Evolutionary conservation across 306 rosid genomes (phyloP).

Genomic region (Pachyrhizus erosus): DNA sequence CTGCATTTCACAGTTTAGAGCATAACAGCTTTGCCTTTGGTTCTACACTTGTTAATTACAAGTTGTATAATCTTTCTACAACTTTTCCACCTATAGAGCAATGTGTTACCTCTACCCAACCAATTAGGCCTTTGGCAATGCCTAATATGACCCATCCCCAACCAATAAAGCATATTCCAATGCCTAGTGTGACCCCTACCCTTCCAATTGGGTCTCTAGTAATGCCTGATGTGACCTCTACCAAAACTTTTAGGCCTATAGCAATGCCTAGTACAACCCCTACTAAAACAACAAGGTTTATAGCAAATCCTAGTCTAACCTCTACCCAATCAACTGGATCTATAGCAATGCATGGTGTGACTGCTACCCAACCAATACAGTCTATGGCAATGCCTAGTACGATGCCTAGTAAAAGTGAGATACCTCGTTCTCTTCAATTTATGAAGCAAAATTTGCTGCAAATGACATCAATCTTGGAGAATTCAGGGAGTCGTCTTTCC

Average conservation of each 20-base stretch:
- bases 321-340: slow-evolving; percentile 31
- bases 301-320: slow-evolving; percentile 44
- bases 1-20: slow-evolving; percentile 63
- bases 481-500: slow-evolving; percentile 10
- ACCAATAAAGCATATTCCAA: too few species aligned
- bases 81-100: neutral
- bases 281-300: slow-evolving; percentile 4
- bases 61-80: slow-evolving; percentile 55
- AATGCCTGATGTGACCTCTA: slow-evolving; percentile 24
- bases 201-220: neutral
- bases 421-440: too few species aligned
- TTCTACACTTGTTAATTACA: slow-evolving; percentile 53
- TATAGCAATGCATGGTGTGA: neutral
- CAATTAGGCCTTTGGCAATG: neutral
- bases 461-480: too few species aligned
- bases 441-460: too few species aligned
- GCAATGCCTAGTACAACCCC: slow-evolving; percentile 24
- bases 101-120: slow-evolving; percentile 34
- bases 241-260: slow-evolving; percentile 15
- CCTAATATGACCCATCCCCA: too few species aligned
- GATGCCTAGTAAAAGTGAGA: too few species aligned
- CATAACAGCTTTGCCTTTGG: slow-evolving; percentile 55
- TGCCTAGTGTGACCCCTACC: too few species aligned
- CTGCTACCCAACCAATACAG: slow-evolving; percentile 32
- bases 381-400: too few species aligned